These are phyloP conservation scores for Amanita thiersii DNA, from an alignment of 768 basidiomycete species.

Conservation along the genomic window DNA sequence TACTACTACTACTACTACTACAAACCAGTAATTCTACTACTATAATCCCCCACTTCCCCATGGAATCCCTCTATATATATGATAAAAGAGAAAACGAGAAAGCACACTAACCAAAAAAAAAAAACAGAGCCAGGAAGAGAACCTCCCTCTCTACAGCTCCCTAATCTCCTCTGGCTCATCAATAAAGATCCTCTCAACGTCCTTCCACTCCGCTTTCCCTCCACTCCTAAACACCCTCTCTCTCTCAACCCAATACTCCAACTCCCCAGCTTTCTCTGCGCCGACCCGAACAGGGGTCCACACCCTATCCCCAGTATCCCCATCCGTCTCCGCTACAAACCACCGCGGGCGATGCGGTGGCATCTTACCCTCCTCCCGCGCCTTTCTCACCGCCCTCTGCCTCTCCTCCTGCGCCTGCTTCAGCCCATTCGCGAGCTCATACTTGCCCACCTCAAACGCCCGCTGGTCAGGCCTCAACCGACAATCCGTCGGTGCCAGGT, in stretches of 20 bases:
- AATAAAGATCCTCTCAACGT: constrained; percentile 77
- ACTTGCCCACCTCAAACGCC: constrained; percentile 86
- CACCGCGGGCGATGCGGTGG: constrained; percentile 78
- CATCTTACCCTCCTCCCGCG: constrained; percentile 65
- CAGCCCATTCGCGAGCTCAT: constrained; percentile 74
- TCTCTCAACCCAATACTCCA: constrained; percentile 85
- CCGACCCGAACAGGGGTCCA: constrained; percentile 62
- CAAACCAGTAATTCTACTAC: no score
- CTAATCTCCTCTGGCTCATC: constrained; percentile 41
- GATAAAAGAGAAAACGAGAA: no score
- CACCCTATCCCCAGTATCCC: constrained; percentile 83
- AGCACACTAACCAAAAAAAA: no score
- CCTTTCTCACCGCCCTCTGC: constrained; percentile 65
- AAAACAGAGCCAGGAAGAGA: no score
- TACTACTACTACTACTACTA: no score
- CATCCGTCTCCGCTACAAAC: constrained; percentile 78
- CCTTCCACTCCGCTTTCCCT: constrained; percentile 28
- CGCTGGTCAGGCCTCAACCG: constrained; percentile 88
- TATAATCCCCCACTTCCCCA: no score
- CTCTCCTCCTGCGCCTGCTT: constrained; percentile 79
- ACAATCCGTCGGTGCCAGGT: constrained; percentile 86
- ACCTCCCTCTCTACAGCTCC: constrained; percentile 41
- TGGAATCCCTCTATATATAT: no score
- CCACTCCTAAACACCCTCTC: constrained; percentile 47
- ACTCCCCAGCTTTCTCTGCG: constrained; percentile 11